Conservation (phyloP, 306 rosid genomes). For the Ormosia semicastrata region DNA sequence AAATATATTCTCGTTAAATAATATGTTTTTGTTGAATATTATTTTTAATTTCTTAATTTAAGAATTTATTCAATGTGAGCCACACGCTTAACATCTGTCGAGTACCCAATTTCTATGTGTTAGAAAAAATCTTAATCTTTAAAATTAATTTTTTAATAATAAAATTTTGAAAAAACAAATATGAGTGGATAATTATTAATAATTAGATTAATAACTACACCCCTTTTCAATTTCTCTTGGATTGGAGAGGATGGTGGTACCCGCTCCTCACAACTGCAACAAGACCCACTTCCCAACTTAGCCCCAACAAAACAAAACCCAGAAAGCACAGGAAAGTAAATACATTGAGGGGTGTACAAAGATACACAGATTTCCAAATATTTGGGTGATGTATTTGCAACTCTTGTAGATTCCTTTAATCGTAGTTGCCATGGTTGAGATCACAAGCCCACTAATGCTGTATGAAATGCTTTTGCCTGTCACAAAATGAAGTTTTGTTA, state of each 20-base stretch:
- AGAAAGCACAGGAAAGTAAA: neutral
- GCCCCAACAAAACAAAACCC: constrained; percentile 14
- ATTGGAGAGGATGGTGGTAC: no score
- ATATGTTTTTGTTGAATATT: no score
- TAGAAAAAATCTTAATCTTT: no score
- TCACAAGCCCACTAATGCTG: constrained; percentile 36
- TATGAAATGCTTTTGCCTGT: constrained; percentile 38
- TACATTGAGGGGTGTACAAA: neutral
- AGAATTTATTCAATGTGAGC: constrained; percentile 86
- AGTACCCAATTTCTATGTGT: constrained; percentile 85
- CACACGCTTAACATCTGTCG: constrained; percentile 88
- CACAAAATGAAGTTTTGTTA: constrained; percentile 28
- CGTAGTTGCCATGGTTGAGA: constrained; percentile 60
- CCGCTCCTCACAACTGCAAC: constrained; percentile 75
- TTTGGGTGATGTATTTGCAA: constrained; percentile 47
- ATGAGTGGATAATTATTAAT: no score
- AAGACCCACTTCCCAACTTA: constrained; percentile 29
- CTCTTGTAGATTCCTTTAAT: constrained; percentile 62
- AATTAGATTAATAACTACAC: no score
- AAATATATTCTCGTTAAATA: no score
- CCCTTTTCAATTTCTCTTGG: no score
- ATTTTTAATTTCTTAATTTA: no score
- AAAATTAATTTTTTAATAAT: no score
- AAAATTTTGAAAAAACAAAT: no score
- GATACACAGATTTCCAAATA: constrained; percentile 40